Conservation (phyloP, 1,139 yeast genomes). For the Saccharomyces hybrid region DNA sequence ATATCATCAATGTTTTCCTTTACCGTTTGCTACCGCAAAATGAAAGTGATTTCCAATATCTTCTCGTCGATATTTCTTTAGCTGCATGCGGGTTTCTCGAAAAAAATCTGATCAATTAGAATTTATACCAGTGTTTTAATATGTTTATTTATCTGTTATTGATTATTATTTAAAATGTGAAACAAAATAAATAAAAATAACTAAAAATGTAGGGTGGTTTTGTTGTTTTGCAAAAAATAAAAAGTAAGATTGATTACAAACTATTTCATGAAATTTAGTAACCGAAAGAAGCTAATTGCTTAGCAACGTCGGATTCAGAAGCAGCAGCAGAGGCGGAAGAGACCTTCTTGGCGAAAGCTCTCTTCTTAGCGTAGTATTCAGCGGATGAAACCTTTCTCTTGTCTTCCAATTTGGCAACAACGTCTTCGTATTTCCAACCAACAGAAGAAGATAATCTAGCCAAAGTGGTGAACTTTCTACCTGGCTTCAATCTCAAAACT, state of each 20-base stretch:
- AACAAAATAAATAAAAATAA: not conserved
- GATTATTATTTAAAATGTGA: not conserved
- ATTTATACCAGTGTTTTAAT: conserved; percentile 10
- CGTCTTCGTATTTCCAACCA: conserved; percentile 99
- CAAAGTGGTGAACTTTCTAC: conserved; percentile 98
- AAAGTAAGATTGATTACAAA: not conserved
- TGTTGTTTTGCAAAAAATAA: conserved; percentile 1
- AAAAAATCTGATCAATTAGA: not conserved
- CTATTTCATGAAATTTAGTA: conserved; percentile 42
- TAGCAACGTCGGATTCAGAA: conserved; percentile 66
- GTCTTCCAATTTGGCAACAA: conserved; percentile 96
- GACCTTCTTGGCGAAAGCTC: conserved; percentile 88
- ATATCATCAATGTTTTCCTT: not conserved
- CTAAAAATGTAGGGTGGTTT: conserved; percentile 1
- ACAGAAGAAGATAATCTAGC: conserved; percentile 94
- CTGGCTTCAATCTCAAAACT: conserved; percentile 98
- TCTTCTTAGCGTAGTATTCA: conserved; percentile 98
- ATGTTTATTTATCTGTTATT: conserved; percentile 5
- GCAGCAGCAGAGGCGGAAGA: conserved; percentile 71
- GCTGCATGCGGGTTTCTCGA: not conserved
- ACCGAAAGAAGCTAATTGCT: conserved; percentile 79
- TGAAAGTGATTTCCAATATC: not conserved
- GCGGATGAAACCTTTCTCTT: conserved; percentile 99
- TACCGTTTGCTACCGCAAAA: not conserved
- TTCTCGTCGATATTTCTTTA: not conserved